Evolutionary conservation across 768 basidiomycete genomes (phyloP).

Genomic region (Leccinum disarticulatum): DNA sequence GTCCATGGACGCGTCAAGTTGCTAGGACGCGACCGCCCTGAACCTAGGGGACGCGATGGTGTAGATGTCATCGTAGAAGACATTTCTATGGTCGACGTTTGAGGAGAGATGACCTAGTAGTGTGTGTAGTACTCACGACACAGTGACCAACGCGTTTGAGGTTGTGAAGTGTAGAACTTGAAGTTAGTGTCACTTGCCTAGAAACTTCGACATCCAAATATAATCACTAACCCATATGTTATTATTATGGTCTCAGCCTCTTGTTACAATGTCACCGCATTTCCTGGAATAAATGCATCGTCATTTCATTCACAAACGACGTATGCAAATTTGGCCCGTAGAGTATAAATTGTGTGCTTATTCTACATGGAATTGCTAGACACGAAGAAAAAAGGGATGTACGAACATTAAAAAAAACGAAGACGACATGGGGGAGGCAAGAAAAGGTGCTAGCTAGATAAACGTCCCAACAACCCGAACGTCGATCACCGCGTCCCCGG

Average conservation of each 20-base stretch:
- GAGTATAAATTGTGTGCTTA: constrained; percentile 31
- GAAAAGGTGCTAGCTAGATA: constrained; percentile 25
- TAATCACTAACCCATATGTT: too few relatives aligned
- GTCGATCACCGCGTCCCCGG: constrained; percentile 7
- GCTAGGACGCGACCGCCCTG: constrained; percentile 16
- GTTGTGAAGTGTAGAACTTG: background rate
- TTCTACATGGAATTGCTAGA: constrained; percentile 37
- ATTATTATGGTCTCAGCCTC: too few relatives aligned
- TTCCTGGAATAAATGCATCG: constrained; percentile 2
- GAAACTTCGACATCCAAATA: background rate
- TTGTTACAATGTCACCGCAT: background rate
- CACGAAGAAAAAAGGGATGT: constrained; percentile 12
- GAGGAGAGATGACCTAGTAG: background rate
- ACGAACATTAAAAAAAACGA: constrained; percentile 12
- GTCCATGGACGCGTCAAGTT: constrained; percentile 48
- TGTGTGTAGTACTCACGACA: background rate
- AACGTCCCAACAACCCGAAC: constrained; percentile 12
- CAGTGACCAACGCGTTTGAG: too few relatives aligned
- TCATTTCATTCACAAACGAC: constrained; percentile 3
- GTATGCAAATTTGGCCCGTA: constrained; percentile 19
- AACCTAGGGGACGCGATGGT: constrained; percentile 11
- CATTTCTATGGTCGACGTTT: background rate
- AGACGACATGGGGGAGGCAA: constrained; percentile 19
- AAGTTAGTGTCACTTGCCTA: too few relatives aligned
- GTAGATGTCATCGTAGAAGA: constrained; percentile 8